phyloP scores from a whole-genome alignment of 2,329 filamentous ascomycete species.

The Pestalotiopsis sp. region DNA sequence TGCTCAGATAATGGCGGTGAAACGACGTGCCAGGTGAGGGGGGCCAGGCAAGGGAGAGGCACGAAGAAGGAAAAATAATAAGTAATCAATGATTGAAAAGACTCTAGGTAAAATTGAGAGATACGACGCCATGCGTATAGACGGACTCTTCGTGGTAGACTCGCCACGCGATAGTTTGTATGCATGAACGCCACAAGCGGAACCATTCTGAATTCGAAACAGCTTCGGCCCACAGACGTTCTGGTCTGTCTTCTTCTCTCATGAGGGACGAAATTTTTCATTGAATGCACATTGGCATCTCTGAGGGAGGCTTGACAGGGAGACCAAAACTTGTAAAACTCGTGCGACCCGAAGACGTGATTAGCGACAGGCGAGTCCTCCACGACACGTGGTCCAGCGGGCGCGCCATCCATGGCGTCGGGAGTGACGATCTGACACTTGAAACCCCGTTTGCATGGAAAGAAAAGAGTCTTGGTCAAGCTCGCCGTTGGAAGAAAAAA shows the following conservation, averaged over 20 bases:
- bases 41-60: background rate
- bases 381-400: background rate
- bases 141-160: background rate
- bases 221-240: background rate
- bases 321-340: too few species aligned
- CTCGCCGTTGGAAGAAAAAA: background rate
- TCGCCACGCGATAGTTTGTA: background rate
- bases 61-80: background rate
- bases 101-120: background rate
- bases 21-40: background rate
- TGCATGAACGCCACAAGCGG: background rate
- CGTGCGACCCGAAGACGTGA: background rate
- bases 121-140: background rate
- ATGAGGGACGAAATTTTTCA: background rate
- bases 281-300: background rate
- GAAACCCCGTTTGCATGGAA: background rate
- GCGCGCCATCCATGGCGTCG: background rate
- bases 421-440: background rate
- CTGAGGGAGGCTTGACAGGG: too few species aligned
- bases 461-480: background rate
- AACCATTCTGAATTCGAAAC: background rate
- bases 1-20: constrained; percentile 2
- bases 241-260: background rate
- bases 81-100: background rate
- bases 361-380: background rate